Conservation (phyloP, 306 rosid species). For the Clitoria ternatea region DNA sequence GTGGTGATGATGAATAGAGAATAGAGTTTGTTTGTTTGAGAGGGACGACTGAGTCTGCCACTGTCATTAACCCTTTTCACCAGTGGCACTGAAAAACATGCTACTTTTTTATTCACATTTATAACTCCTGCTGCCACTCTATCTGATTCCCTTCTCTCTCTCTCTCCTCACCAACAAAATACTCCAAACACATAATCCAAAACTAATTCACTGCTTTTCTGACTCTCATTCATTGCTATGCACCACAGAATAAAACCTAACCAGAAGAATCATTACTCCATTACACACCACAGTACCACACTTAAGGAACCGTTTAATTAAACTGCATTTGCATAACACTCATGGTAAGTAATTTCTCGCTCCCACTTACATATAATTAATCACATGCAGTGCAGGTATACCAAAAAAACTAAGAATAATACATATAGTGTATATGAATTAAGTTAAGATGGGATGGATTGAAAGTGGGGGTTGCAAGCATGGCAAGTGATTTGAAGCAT, state of each 20-base stretch:
- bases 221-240: conserved; percentile 36
- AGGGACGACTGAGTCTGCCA: conserved; percentile 59
- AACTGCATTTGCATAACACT: too few relatives aligned
- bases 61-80: conserved; percentile 54
- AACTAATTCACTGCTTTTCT: conserved; percentile 27
- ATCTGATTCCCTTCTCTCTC: conserved; percentile 11
- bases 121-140: conserved; percentile 37
- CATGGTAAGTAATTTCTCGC: too few relatives aligned
- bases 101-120: conserved; percentile 49
- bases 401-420: background rate
- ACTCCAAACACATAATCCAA: conserved; percentile 63
- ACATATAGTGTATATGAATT: background rate
- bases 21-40: conserved; percentile 66
- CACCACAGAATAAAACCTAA: conserved; percentile 9
- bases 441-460: conserved; percentile 11
- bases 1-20: conserved; percentile 42
- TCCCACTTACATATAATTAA: conserved; percentile 27
- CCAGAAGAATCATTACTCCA: conserved; percentile 8
- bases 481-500: conserved; percentile 89
- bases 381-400: too few relatives aligned
- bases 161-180: conserved; percentile 31
- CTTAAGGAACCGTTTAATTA: too few relatives aligned
- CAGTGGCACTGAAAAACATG: conserved; percentile 96
- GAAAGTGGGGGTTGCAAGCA: conserved; percentile 66
- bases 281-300: background rate